Evolutionary conservation across 2,329 filamentous ascomycete genomes (phyloP).

Genomic region (Rhynchosporium secalis): DNA sequence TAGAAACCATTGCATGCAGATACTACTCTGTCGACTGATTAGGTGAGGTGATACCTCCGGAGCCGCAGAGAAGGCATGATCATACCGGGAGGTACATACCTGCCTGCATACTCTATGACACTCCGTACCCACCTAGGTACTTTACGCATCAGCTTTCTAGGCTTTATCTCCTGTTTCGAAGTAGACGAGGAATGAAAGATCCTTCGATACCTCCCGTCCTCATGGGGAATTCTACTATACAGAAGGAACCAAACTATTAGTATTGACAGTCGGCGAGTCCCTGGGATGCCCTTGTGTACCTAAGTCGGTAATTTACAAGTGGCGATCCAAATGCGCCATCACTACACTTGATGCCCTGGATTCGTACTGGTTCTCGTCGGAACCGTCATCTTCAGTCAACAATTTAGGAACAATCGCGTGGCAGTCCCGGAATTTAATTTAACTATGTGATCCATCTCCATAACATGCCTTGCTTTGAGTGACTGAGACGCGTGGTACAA

Average conservation of each 20-base stretch:
- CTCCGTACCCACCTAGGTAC: too few relatives aligned
- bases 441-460: not conserved
- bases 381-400: not conserved
- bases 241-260: not conserved
- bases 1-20: not conserved
- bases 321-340: not conserved
- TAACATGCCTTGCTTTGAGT: conserved; percentile 4
- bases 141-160: not conserved
- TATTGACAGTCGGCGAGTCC: not conserved
- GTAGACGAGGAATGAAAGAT: not conserved
- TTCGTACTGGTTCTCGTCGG: not conserved
- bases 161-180: not conserved
- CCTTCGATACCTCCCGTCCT: not conserved
- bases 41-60: conserved; percentile 10
- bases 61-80: conserved; percentile 23
- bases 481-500: conserved; percentile 2
- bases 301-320: not conserved
- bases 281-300: conserved; percentile 1
- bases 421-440: conserved; percentile 3
- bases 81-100: not conserved
- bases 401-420: not conserved
- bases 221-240: too few relatives aligned
- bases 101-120: not conserved
- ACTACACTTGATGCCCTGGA: not conserved
- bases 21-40: not conserved